Evolutionary conservation across 2,329 filamentous ascomycete species (phyloP).

Genomic region (Arthroderma sp.): DNA sequence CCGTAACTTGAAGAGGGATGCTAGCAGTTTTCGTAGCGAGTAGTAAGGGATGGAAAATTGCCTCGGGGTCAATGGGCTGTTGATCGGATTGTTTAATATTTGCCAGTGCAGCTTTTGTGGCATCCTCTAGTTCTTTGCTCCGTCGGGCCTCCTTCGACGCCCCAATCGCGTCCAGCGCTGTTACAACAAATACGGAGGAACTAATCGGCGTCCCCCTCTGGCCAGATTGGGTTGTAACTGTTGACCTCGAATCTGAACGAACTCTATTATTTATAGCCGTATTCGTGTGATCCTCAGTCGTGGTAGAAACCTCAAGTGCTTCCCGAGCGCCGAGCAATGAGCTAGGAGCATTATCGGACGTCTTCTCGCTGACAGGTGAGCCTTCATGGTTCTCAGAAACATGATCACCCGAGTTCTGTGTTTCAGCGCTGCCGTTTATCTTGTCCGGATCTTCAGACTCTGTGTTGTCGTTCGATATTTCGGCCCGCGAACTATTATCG

Average conservation of each 20-base stretch:
- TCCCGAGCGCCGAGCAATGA: too few relatives aligned
- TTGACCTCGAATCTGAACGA: slow-evolving; percentile 49
- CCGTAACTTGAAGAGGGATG: slow-evolving; percentile 72
- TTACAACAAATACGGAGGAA: slow-evolving; percentile 91
- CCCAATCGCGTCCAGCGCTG: slow-evolving; percentile 81
- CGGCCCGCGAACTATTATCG: too few relatives aligned
- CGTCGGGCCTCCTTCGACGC: slow-evolving; percentile 81
- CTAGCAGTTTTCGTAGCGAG: slow-evolving; percentile 79
- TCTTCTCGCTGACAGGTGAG: background rate
- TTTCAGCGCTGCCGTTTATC: background rate
- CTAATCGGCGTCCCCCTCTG: slow-evolving; percentile 57
- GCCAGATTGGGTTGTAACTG: slow-evolving; percentile 38
- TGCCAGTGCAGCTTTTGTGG: slow-evolving; percentile 65
- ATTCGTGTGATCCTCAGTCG: background rate
- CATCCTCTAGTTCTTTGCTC: slow-evolving; percentile 70
- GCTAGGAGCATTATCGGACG: too few relatives aligned
- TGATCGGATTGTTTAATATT: slow-evolving; percentile 78
- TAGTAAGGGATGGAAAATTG: slow-evolving; percentile 82
- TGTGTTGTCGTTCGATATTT: background rate
- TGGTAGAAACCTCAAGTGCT: too few relatives aligned
- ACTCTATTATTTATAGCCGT: background rate
- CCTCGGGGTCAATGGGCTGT: slow-evolving; percentile 72
- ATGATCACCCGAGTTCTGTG: background rate
- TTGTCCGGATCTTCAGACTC: background rate
- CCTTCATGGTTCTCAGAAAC: too few relatives aligned